phyloP scores from a whole-genome alignment of 345 rosid genomes.

The Lagerstroemia speciosa region DNA sequence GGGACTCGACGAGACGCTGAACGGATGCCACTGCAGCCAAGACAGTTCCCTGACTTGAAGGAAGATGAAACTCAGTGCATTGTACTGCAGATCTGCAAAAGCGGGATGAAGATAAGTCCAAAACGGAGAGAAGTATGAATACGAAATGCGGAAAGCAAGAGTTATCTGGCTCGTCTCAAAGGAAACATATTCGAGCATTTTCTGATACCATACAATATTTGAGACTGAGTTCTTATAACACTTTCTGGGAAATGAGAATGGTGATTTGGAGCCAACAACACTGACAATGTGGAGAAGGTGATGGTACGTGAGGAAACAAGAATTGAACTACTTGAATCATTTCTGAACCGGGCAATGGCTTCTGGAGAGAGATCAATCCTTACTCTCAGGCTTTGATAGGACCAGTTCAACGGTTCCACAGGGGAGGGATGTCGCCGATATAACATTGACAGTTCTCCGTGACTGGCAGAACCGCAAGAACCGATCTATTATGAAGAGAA shows the following conservation, averaged over 20 bases:
- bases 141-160: not conserved
- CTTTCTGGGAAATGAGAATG: not conserved
- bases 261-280: not conserved
- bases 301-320: not conserved
- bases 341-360: too few relatives aligned
- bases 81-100: constrained; percentile 53
- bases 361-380: too few relatives aligned
- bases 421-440: constrained; percentile 71
- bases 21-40: constrained; percentile 98
- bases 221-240: not conserved
- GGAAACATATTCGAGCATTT: not conserved
- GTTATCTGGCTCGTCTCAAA: not conserved
- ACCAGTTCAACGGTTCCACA: constrained; percentile 72
- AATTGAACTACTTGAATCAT: not conserved
- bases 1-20: constrained; percentile 92
- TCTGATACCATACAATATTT: too few relatives aligned
- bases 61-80: constrained; percentile 80
- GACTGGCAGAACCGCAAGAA: too few relatives aligned
- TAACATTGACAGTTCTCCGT: too few relatives aligned
- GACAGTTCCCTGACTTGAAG: constrained; percentile 76
- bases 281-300: not conserved
- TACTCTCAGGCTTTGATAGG: constrained; percentile 65
- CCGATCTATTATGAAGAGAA: constrained; percentile 78
- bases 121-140: not conserved
- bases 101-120: not conserved